These are phyloP conservation scores for Cantharellus cinnabarinus DNA, from an alignment of 768 basidiomycete genomes.

Conservation along the genomic window DNA sequence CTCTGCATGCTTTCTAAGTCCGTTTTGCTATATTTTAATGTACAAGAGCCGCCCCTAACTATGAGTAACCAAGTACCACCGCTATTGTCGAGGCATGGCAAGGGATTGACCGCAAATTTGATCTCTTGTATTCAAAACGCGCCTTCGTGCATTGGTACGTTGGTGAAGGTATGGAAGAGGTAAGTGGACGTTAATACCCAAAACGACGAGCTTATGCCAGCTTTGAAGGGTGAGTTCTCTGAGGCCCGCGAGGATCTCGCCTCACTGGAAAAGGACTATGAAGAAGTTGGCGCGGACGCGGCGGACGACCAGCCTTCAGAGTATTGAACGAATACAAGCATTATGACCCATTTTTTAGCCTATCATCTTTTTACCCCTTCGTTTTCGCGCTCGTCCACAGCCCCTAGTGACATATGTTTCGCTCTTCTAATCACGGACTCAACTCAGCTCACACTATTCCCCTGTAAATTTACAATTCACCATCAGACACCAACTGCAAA, in stretches of 20 bases:
- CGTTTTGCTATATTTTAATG: conserved; percentile 10
- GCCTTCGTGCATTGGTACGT: conserved; percentile 91
- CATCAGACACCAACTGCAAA: too few relatives aligned
- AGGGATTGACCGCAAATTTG: conserved; percentile 93
- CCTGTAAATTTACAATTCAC: too few relatives aligned
- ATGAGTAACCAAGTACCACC: conserved; percentile 39
- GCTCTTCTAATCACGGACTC: too few relatives aligned
- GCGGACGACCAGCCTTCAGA: too few relatives aligned
- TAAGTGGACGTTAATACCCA: too few relatives aligned
- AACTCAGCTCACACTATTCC: too few relatives aligned
- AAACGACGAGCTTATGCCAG: too few relatives aligned
- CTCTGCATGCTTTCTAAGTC: conserved; percentile 94
- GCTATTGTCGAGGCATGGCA: conserved; percentile 90
- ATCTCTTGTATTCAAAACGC: conserved; percentile 91
- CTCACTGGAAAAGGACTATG: conserved; percentile 88
- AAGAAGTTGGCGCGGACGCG: conserved; percentile 25
- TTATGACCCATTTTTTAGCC: too few relatives aligned
- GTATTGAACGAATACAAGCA: too few relatives aligned
- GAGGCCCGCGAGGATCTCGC: conserved; percentile 97
- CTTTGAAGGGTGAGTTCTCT: conserved; percentile 65
- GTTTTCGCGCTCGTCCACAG: too few relatives aligned
- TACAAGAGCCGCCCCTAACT: background rate
- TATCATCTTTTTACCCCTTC: too few relatives aligned
- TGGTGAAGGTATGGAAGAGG: conserved; percentile 97
- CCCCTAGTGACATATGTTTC: too few relatives aligned